Evolutionary conservation across 2,329 filamentous ascomycete genomes (phyloP).

Genomic region (Fusarium sp.): DNA sequence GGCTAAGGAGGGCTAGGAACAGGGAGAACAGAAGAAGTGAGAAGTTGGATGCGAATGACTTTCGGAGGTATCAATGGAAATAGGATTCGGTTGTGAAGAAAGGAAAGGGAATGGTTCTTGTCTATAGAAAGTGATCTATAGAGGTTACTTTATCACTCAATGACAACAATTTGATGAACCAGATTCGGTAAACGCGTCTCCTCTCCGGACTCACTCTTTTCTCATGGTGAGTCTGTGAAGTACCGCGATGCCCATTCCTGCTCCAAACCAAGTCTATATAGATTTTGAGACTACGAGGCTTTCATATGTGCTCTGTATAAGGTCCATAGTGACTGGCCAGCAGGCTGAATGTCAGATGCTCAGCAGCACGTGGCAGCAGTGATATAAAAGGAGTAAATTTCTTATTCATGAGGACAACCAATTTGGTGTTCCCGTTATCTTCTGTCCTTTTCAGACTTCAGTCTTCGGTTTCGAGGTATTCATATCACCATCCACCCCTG

Average conservation of each 20-base stretch:
- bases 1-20: not conserved
- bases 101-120: not conserved
- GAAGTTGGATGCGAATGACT: not conserved
- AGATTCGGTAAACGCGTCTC: not conserved
- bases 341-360: not conserved
- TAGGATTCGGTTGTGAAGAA: not conserved
- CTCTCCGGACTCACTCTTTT: not conserved
- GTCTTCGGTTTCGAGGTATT: constrained; percentile 4
- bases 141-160: not conserved
- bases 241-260: not conserved
- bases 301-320: not conserved
- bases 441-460: not conserved
- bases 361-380: not conserved
- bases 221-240: not conserved
- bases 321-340: not conserved
- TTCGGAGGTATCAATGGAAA: not conserved
- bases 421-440: not conserved
- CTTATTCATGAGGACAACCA: not conserved
- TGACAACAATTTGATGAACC: not conserved
- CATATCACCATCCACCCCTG: not conserved
- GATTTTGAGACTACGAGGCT: not conserved
- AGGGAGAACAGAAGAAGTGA: constrained; percentile 18
- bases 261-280: not conserved
- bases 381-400: not conserved
- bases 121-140: not conserved